A percentile compares a stretch with the other conserved stretches of the same genome.
Evolutionary conservation across 2,329 filamentous ascomycete species (phyloP).

Genomic region (Alternaria brassicae): DNA sequence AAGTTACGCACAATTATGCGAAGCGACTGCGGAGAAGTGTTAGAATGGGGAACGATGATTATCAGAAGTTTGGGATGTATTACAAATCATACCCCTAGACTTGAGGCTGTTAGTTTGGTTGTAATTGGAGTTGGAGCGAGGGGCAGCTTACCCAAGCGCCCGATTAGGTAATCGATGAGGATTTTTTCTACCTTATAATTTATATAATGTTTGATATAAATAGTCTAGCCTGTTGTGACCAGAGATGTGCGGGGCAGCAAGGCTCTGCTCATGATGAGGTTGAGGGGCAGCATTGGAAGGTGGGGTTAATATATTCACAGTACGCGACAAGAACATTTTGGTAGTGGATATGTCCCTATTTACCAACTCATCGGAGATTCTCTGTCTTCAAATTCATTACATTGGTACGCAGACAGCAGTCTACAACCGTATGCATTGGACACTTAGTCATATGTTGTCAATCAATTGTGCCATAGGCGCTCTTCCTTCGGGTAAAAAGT

Average conservation of each 20-base stretch:
- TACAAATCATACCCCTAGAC: conserved; percentile 23
- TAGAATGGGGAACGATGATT: neutral
- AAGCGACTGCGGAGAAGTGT: conserved; percentile 18
- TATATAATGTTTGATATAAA: no score
- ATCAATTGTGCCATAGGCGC: neutral
- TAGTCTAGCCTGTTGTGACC: no score
- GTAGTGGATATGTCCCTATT: neutral
- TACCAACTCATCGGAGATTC: no score
- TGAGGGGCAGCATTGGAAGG: neutral
- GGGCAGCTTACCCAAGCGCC: conserved; percentile 13
- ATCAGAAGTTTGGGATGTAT: no score
- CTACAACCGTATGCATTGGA: neutral
- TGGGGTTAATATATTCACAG: neutral
- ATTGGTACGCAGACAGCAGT: neutral
- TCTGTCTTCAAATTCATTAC: no score
- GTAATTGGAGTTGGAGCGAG: no score
- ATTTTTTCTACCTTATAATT: no score
- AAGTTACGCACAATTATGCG: conserved; percentile 23
- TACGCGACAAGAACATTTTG: neutral
- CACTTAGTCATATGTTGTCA: neutral
- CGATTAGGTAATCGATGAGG: conserved; percentile 14
- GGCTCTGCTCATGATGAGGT: neutral
- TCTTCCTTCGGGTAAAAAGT: neutral
- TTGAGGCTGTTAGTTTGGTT: neutral
- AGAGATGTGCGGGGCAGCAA: neutral